phyloP scores from a whole-genome alignment of 1,284 basidiomycete species.

The Xanthoconium separans region DNA sequence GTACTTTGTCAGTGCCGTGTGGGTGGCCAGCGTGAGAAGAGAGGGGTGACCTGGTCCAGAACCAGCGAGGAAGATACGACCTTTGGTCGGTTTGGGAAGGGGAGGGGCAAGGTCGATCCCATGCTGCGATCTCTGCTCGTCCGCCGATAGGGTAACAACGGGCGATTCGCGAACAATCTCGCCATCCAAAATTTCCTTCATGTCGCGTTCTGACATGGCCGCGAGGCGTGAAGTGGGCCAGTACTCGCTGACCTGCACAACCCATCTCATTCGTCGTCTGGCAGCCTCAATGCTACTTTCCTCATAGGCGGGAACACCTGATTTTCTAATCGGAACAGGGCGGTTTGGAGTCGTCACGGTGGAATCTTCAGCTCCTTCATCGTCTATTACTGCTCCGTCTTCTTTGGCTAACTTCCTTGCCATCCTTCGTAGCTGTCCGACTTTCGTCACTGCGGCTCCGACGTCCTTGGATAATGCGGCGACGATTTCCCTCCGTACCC shows the following conservation, averaged over 20 bases:
- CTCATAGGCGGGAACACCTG: conserved; percentile 12
- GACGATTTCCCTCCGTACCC: conserved; percentile 84
- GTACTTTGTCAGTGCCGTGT: conserved; percentile 73
- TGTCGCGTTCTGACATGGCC: conserved; percentile 64
- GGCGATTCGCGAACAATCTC: conserved; percentile 23
- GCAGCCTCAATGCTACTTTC: conserved; percentile 55
- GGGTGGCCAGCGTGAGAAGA: conserved; percentile 86
- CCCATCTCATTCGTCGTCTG: conserved; percentile 79
- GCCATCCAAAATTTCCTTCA: conserved; percentile 61
- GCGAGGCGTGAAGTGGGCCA: conserved; percentile 86
- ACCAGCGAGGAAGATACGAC: conserved; percentile 86
- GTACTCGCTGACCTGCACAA: conserved; percentile 91
- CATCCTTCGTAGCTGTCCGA: conserved; percentile 69
- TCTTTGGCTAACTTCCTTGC: conserved; percentile 45
- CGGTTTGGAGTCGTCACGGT: conserved; percentile 69
- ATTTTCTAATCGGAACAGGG: conserved; percentile 63
- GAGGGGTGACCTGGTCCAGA: conserved; percentile 95
- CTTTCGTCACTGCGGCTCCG: conserved; percentile 75
- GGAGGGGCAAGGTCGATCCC: conserved; percentile 29
- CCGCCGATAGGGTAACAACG: not conserved
- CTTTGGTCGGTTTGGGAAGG: conserved; percentile 37
- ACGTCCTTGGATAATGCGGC: conserved; percentile 71
- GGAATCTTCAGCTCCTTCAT: conserved; percentile 54
- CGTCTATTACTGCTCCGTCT: conserved; percentile 11
- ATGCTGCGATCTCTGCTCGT: conserved; percentile 24